Evolutionary conservation across 768 basidiomycete species (phyloP), one percentile per base, ranked within the genome.

Genomic region (Russula compacta): DNA sequence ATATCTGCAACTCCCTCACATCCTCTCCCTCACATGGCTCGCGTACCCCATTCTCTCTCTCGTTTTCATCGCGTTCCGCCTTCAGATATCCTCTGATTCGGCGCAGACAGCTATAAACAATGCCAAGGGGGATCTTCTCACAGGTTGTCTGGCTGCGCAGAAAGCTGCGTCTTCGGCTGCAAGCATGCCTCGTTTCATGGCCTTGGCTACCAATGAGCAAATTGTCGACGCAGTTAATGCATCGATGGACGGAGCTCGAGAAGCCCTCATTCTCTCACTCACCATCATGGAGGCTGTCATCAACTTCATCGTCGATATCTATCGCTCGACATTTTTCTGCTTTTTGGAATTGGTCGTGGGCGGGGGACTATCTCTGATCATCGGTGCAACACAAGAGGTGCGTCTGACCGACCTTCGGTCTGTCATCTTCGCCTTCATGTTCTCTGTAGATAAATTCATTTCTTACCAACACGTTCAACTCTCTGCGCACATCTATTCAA

Each of bases 241-340:
- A 14, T 82, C 85, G 0, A 81, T 97, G 73, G 78, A 86, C 57
- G 90, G 80, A 24, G 86, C 92, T 17, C 86, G 89, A 21, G 83
- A 78, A 10, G 80, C 86, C 6, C 79, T 97, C 55, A 75, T 87
- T 39, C 74, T 91, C 43, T 74, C 90, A 2, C 75, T 98, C 58
- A 95, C 89, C 0, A 77, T 85, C 40, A 87, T 95, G 83, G 92
- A 97, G 70, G 84, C 79, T 0, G 81, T 95, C 68, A 86, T 94
- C 73, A 92, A 90, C 68, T 98, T 98, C 73, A 81, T 97, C 65
- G 82, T 98, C 65, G 88, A 92, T 73, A 83, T 87, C 49, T 98
- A 97, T 70, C 87, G 94, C 43, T 95, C 93, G 3, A 89, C 95
- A 3, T 86, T 95, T 69, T 79, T 99, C 55, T 99, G 95, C 72